Percentiles rank a stretch among this genome's conserved stretches.
These are phyloP conservation scores for Phytophthora sojae DNA, from an alignment of 352 stramenopile species.

Conservation along the genomic window DNA sequence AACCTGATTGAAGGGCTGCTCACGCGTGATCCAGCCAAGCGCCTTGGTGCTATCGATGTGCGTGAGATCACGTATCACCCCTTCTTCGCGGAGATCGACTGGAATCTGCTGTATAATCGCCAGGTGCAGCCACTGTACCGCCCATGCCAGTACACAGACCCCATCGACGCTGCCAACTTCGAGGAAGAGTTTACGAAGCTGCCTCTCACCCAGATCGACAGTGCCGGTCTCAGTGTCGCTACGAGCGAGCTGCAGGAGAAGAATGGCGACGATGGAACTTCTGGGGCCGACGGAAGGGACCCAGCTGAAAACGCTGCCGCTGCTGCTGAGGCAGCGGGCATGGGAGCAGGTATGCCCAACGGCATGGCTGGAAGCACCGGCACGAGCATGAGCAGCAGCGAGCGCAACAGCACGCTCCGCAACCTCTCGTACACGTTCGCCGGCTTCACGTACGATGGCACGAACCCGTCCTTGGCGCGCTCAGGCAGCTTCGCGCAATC, in stretches of 20 bases:
- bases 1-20: slow-evolving; percentile 90
- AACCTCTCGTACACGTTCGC: slow-evolving; percentile 90
- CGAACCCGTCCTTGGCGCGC: slow-evolving; percentile 46
- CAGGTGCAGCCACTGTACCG: slow-evolving; percentile 80
- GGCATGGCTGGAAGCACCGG: slow-evolving; percentile 46
- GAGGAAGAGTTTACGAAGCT: slow-evolving; percentile 88
- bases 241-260: slow-evolving; percentile 51
- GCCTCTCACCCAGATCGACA: slow-evolving; percentile 73
- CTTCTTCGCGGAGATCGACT: slow-evolving; percentile 86
- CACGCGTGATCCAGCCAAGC: slow-evolving; percentile 91
- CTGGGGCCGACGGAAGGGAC: slow-evolving; percentile 19
- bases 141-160: slow-evolving; percentile 86
- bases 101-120: slow-evolving; percentile 81
- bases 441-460: slow-evolving; percentile 86
- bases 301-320: slow-evolving; percentile 22
- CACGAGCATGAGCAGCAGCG: slow-evolving; percentile 40
- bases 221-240: slow-evolving; percentile 67
- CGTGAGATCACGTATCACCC: slow-evolving; percentile 85
- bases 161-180: slow-evolving; percentile 86
- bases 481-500: slow-evolving; percentile 49
- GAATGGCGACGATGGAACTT: slow-evolving; percentile 18
- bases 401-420: slow-evolving; percentile 70
- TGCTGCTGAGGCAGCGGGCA: slow-evolving; percentile 22
- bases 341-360: slow-evolving; percentile 28
- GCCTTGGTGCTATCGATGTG: slow-evolving; percentile 88